Percentiles rank a stretch among this genome's conserved stretches.
phyloP scores from a whole-genome alignment of 2,329 filamentous ascomycete genomes.

The Trichoderma pleuroti region DNA sequence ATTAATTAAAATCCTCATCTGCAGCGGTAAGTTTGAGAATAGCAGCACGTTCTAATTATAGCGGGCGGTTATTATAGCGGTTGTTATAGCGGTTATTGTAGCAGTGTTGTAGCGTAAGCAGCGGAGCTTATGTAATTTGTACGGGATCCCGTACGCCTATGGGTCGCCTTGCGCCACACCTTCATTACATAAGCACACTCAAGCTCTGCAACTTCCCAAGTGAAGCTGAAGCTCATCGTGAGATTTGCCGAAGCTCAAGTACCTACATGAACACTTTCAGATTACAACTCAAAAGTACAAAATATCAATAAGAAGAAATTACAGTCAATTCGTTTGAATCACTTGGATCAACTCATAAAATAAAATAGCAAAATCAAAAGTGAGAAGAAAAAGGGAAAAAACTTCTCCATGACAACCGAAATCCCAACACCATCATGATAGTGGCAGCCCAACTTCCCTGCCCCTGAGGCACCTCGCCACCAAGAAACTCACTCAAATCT shows the following conservation, averaged over 20 bases:
- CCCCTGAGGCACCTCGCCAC: neutral
- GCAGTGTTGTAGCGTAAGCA: too few relatives aligned
- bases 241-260: neutral
- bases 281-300: neutral
- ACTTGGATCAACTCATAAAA: neutral
- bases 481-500: neutral
- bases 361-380: neutral
- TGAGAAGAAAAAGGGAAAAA: neutral
- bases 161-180: neutral
- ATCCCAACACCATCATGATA: constrained; percentile 23
- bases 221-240: neutral
- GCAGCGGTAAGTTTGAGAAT: too few relatives aligned
- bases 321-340: neutral
- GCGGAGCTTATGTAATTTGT: too few relatives aligned
- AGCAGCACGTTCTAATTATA: too few relatives aligned
- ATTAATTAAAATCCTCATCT: too few relatives aligned
- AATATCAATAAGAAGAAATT: neutral
- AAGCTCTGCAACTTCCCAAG: neutral
- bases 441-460: constrained; percentile 23
- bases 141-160: too few relatives aligned
- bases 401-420: neutral
- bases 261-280: neutral
- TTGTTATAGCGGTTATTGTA: too few relatives aligned
- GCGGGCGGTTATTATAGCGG: too few relatives aligned
- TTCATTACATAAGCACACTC: neutral